A percentile compares a stretch with the other conserved stretches of the same genome.
Evolutionary conservation across 73 alveolate species (phyloP).

Genomic region (Tetrahymena thermophila): DNA sequence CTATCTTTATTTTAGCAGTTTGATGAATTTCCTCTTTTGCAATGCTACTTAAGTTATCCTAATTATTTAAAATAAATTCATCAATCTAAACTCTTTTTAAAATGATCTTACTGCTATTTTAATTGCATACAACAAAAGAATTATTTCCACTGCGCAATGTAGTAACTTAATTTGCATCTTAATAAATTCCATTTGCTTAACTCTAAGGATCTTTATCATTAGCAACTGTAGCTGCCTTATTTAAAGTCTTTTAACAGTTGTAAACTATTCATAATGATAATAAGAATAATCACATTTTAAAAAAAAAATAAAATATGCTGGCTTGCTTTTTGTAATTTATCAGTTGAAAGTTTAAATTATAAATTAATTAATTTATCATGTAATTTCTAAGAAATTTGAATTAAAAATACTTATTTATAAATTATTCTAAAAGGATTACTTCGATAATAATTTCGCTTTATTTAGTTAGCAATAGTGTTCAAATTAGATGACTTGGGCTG

Average conservation of each 20-base stretch:
- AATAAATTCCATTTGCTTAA: neutral
- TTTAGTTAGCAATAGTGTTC: neutral
- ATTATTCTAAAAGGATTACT: neutral
- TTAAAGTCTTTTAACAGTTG: neutral
- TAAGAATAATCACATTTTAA: neutral
- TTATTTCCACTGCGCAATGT: neutral
- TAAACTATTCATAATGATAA: neutral
- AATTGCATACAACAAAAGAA: neutral
- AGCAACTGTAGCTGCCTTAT: neutral
- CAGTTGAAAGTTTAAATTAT: neutral
- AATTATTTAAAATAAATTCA: too few relatives aligned
- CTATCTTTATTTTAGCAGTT: neutral
- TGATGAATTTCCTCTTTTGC: neutral
- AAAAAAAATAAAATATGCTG: too few relatives aligned
- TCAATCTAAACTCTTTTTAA: too few relatives aligned
- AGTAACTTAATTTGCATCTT: neutral
- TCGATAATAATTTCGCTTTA: neutral
- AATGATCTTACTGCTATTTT: neutral
- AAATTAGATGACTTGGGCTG: neutral
- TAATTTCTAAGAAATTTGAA: neutral
- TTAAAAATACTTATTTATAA: neutral
- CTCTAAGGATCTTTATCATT: neutral
- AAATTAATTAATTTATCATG: neutral
- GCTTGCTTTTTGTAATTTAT: neutral
- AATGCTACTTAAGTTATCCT: neutral